Base-by-base conservation (phyloP, 176 grass and related monocot species). In the Eragrostis nindensis region DNA sequence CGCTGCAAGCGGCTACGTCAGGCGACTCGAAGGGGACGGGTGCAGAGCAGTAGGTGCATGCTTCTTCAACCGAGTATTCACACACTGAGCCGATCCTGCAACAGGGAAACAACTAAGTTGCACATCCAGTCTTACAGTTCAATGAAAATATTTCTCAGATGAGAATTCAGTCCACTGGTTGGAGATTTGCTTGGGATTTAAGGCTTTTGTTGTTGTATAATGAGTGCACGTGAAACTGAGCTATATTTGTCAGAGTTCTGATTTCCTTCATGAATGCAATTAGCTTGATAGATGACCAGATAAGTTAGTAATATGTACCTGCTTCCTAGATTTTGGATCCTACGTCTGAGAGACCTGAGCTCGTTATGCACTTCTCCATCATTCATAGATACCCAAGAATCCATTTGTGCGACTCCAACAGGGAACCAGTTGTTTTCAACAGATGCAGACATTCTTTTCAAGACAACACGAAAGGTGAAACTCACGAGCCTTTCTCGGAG, bases 401-500 rank as follows among this genome's bases (percentile, higher is more conserved):
- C 57, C 91, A 97, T 97, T 52, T 92, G 94, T 17, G 80, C 87
- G 55, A 92, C 73, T 66, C 94, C 91, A 77, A 86, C 64, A 32
- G 82, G 89, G 56, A 88, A 87, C 82, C 82, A 89, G 1, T 11
- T 82, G 73, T 70, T 81, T 56, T 67, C 76, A 63, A 50, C 75
- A 59, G 43, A 52, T 70, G 76, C 43, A 16, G 76, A 44, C 67
- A 60, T 45, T 52, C 32, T 70, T 54, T 82, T 81, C 69, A 92
- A 45, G 77, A 92, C 89, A 80, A 61, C 63, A 47, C 54, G 43
- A 70, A 94, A 94, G 82, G 87, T 92, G 32, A 87, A 97, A 66
- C 77, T 72, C 42, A 94, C 71, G 59, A 94, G 73, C 80, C 91
- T 92, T 77, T 92, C 80, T 40, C 22, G 54, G 61, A 92, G 61